Evolutionary conservation across 1,139 yeast species (phyloP), one percentile per base, ranked within the genome.

Genomic region (Yamadazyma friedrichii): DNA sequence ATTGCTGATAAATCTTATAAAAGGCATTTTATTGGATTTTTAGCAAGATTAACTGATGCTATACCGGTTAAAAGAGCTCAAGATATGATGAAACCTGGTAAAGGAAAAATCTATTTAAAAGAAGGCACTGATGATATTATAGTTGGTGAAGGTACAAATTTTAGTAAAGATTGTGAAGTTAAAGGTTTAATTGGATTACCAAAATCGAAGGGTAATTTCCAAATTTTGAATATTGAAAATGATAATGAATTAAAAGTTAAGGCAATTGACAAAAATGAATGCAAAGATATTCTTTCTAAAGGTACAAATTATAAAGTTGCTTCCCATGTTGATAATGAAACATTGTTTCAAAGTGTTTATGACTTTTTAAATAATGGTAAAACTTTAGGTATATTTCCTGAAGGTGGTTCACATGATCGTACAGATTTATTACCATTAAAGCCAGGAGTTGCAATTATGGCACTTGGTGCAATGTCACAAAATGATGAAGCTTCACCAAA

Each of bases 391-490:
- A 82, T 84, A 37, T 84, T 84, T 51, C 89, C 91, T 1, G 93
- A 74, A 64, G 67, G 78, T 34, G 98, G 98, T 0, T 87, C 96
- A 13, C 98, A 93, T 54, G 98, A 93, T 60, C 74, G 98, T 47
- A 83, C 98, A 0, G 95, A 88, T 50, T 64, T 93, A 49, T 68
- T 93, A 41, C 98, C 98, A 0, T 69, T 93, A 54, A 93, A 93
- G 57, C 97, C 98, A 0, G 98, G 98, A 43, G 98, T 93, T 13
- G 98, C 97, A 2, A 84, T 93, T 40, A 93, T 93, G 98, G 98
- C 98, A 0, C 68, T 93, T 15, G 98, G 98, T 15, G 94, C 98
- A 0, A 61, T 60, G n/a, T 36, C 51, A 11, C 78, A 88, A 75
- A 37, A 42, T 25, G 76, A 88, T 74, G 87, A 82, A 13, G 71